A percentile compares a stretch with the other conserved stretches of the same genome.
These are phyloP conservation scores for Sporothrix globosa DNA, from an alignment of 2,329 filamentous ascomycete genomes.

Conservation along the genomic window DNA sequence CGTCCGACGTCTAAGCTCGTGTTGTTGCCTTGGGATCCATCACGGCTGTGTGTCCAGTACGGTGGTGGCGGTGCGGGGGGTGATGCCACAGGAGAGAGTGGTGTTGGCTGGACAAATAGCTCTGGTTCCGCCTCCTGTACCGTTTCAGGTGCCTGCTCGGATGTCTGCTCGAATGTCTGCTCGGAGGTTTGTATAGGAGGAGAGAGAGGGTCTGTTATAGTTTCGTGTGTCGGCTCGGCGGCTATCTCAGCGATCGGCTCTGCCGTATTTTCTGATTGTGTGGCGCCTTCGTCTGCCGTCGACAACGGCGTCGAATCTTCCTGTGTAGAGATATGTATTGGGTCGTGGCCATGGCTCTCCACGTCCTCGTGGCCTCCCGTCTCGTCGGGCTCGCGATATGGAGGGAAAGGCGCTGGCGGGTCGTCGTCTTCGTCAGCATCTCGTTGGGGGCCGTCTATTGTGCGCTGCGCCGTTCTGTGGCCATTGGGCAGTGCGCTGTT, in stretches of 20 bases:
- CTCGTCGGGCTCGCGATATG: conserved; percentile 29
- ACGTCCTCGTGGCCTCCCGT: background rate
- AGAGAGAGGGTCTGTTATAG: background rate
- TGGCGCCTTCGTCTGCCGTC: background rate
- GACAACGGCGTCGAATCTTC: background rate
- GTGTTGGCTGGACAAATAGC: background rate
- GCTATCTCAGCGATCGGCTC: conserved; percentile 1
- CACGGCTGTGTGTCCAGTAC: conserved; percentile 36
- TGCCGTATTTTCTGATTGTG: background rate
- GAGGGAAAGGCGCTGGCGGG: conserved; percentile 26
- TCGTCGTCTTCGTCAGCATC: conserved; percentile 23
- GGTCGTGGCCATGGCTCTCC: background rate
- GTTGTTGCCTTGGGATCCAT: background rate
- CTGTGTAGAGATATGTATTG: background rate
- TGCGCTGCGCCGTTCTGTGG: background rate
- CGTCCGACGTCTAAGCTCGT: background rate
- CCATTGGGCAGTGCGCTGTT: conserved; percentile 12
- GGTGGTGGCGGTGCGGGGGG: conserved; percentile 30
- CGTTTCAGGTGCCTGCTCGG: background rate
- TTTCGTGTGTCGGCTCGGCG: background rate
- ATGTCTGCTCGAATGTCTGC: background rate
- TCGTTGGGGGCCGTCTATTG: background rate
- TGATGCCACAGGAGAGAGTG: background rate
- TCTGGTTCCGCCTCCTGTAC: background rate
- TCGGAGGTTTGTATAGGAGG: background rate